Percentiles rank a stretch among this genome's conserved stretches.
These are phyloP conservation scores for Groenewaldozyma auringiensis DNA, from an alignment of 1,139 yeast genomes.

Conservation along the genomic window DNA sequence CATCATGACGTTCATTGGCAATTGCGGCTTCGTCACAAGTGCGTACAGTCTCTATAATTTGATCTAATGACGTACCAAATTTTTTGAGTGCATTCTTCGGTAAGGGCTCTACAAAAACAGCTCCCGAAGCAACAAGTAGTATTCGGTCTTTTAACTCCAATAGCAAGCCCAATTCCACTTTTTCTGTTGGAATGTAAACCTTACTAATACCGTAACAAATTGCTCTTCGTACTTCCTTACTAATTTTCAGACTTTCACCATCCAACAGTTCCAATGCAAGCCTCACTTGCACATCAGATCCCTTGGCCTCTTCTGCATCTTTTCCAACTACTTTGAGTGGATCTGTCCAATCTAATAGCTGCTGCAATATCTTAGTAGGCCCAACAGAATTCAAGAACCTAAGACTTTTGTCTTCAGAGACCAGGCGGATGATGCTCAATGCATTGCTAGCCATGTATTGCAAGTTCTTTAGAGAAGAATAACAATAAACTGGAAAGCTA, in stretches of 20 bases:
- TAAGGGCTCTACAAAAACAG: slow-evolving; percentile 33
- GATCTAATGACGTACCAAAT: slow-evolving; percentile 3
- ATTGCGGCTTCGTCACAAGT: background rate
- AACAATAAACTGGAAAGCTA: slow-evolving; percentile 85
- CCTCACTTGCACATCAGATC: slow-evolving; percentile 48
- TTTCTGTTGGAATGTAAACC: slow-evolving; percentile 34
- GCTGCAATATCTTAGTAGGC: slow-evolving; percentile 62
- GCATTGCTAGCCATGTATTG: slow-evolving; percentile 44
- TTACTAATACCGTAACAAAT: slow-evolving; percentile 48
- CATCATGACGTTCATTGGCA: no score
- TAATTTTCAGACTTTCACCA: slow-evolving; percentile 34
- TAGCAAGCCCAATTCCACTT: slow-evolving; percentile 12
- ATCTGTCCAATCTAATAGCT: slow-evolving; percentile 79
- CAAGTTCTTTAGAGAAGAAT: slow-evolving; percentile 71
- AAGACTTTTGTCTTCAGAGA: background rate
- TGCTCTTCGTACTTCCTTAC: slow-evolving; percentile 47
- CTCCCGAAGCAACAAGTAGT: slow-evolving; percentile 25
- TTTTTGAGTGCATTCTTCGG: slow-evolving; percentile 23
- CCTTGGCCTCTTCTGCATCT: slow-evolving; percentile 34
- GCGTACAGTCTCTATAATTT: background rate
- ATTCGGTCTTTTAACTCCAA: slow-evolving; percentile 16
- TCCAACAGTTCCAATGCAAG: slow-evolving; percentile 46
- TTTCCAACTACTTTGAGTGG: slow-evolving; percentile 57
- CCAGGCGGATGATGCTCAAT: background rate
- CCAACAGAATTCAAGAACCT: slow-evolving; percentile 31